A percentile compares a stretch with the other conserved stretches of the same genome.
Conservation (phyloP, 2,329 filamentous ascomycete genomes). For the Corynespora cassiicola region DNA sequence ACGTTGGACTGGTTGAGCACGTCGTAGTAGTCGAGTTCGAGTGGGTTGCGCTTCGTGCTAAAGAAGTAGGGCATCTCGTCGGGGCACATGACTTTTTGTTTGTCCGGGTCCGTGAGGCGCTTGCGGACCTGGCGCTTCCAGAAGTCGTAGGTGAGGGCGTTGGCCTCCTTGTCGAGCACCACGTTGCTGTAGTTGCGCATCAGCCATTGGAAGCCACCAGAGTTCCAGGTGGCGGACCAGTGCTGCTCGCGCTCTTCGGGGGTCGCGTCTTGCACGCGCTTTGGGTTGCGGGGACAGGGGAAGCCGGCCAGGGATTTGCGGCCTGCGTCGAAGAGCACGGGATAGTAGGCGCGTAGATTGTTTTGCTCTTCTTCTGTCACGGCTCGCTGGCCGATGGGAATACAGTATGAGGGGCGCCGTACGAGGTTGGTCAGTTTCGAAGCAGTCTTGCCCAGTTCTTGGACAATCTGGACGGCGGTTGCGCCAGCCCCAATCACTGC, state of each 20-base stretch:
- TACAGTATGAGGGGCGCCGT: slow-evolving; percentile 29
- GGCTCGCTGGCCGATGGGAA: slow-evolving; percentile 30
- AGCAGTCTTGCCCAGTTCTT: slow-evolving; percentile 29
- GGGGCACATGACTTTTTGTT: slow-evolving; percentile 49
- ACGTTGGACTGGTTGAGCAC: slow-evolving; percentile 53
- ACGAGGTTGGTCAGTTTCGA: slow-evolving; percentile 24
- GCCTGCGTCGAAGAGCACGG: slow-evolving; percentile 19
- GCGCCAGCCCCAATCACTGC: slow-evolving; percentile 35
- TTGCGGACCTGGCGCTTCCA: slow-evolving; percentile 54
- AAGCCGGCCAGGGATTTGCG: slow-evolving; percentile 22
- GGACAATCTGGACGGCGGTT: slow-evolving; percentile 35
- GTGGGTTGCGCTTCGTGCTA: slow-evolving; percentile 48
- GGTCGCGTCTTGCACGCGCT: slow-evolving; percentile 18
- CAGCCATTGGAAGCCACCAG: slow-evolving; percentile 49
- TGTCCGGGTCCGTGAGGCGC: slow-evolving; percentile 46
- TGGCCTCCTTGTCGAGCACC: slow-evolving; percentile 43
- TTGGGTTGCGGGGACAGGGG: slow-evolving; percentile 12
- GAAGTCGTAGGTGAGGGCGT: slow-evolving; percentile 50
- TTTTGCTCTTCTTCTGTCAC: slow-evolving; percentile 26
- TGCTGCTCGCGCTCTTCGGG: slow-evolving; percentile 22
- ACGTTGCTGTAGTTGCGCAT: slow-evolving; percentile 41
- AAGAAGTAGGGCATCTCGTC: slow-evolving; percentile 49
- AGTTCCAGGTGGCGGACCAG: slow-evolving; percentile 31
- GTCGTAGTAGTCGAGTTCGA: slow-evolving; percentile 49
- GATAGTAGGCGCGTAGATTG: slow-evolving; percentile 33